These are phyloP conservation scores for Rosa persica DNA, from an alignment of 306 rosid species.

Conservation along the genomic window DNA sequence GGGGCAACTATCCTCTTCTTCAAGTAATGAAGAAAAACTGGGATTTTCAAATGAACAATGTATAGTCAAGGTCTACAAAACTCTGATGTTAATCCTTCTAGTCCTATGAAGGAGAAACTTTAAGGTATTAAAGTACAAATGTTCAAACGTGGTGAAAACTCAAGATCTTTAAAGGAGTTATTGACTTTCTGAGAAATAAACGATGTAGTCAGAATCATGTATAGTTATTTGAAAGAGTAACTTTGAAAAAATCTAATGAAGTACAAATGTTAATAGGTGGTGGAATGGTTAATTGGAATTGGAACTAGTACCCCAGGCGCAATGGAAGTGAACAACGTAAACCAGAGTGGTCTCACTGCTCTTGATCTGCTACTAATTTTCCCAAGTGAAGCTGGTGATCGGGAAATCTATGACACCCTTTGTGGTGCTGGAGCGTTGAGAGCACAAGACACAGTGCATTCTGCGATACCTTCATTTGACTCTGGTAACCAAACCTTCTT, in stretches of 20 bases:
- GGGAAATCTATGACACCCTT: constrained; percentile 28
- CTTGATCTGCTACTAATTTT: constrained; percentile 30
- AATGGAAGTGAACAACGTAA: constrained; percentile 11
- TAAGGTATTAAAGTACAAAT: background rate
- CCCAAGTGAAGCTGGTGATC: constrained; percentile 35
- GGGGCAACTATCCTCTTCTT: background rate
- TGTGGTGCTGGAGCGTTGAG: constrained; percentile 19
- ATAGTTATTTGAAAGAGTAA: background rate
- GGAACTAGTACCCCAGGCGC: background rate
- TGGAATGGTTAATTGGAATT: constrained; percentile 24
- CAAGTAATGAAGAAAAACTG: background rate
- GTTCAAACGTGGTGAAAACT: background rate
- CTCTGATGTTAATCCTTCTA: background rate
- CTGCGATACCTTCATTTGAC: background rate
- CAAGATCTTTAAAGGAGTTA: background rate
- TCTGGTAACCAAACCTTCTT: background rate
- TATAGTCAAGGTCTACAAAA: background rate
- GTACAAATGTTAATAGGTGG: constrained; percentile 20
- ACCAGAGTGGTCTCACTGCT: constrained; percentile 25
- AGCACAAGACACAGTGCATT: background rate
- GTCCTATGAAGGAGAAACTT: background rate
- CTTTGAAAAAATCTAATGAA: background rate
- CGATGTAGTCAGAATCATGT: background rate
- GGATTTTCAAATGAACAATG: background rate
- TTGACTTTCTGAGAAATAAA: background rate